A percentile compares a stretch with the other conserved stretches of the same genome.
Conservation (phyloP, 768 basidiomycete genomes). For the Hebeloma cylindrosporum region DNA sequence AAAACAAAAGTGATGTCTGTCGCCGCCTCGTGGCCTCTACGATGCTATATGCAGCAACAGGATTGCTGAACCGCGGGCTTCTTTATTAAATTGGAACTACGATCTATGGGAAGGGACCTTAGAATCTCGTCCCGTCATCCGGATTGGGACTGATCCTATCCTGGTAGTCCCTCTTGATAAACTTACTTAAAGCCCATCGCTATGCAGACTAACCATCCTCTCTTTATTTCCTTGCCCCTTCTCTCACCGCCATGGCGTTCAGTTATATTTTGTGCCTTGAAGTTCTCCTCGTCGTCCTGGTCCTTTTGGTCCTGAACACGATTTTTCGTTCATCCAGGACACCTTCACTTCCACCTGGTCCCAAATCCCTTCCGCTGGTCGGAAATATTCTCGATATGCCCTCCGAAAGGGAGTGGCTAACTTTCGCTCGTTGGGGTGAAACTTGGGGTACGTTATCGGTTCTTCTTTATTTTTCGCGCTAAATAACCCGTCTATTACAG, state of each 20-base stretch:
- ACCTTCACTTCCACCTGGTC: conserved; percentile 48
- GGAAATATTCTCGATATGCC: conserved; percentile 59
- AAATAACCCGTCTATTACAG: conserved; percentile 28
- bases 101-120: conserved; percentile 32
- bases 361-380: conserved; percentile 50
- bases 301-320: conserved; percentile 33
- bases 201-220: conserved; percentile 22
- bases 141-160: conserved; percentile 36
- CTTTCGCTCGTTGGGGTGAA: conserved; percentile 52
- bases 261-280: conserved; percentile 17
- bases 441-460: conserved; percentile 42
- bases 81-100: conserved; percentile 28
- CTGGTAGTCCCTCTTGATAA: conserved; percentile 31
- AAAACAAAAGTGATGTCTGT: conserved; percentile 37
- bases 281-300: conserved; percentile 33
- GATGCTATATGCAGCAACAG: conserved; percentile 27
- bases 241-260: conserved; percentile 23
- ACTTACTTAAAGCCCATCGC: conserved; percentile 37
- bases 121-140: conserved; percentile 36
- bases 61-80: conserved; percentile 41
- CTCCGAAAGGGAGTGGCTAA: conserved; percentile 47
- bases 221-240: conserved; percentile 24
- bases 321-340: conserved; percentile 27
- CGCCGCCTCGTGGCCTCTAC: conserved; percentile 36
- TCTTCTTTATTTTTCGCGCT: background rate